Percentiles rank a stretch among this genome's conserved stretches.
Evolutionary conservation across 768 basidiomycete species (phyloP).

Genomic region (Mycena rosella): DNA sequence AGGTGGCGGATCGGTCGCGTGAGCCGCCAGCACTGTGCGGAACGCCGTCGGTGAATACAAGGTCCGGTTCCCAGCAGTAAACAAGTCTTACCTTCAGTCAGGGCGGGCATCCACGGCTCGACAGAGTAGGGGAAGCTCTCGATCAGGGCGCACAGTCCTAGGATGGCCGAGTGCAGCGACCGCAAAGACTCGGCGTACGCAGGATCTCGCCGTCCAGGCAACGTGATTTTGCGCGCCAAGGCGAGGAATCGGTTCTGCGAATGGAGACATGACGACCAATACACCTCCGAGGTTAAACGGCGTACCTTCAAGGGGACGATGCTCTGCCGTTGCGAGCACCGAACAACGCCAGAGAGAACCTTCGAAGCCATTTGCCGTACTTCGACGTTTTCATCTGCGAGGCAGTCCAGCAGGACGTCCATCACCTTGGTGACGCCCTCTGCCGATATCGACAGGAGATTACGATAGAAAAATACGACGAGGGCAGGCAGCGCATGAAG

Average conservation of each 20-base stretch:
- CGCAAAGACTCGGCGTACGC: constrained; percentile 80
- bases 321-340: constrained; percentile 91
- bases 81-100: constrained; percentile 73
- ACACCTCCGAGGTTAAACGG: constrained; percentile 19
- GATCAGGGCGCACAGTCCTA: constrained; percentile 91
- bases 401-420: constrained; percentile 86
- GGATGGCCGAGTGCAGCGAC: constrained; percentile 87
- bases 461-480: constrained; percentile 92
- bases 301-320: constrained; percentile 86
- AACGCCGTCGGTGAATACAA: constrained; percentile 21
- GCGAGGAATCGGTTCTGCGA: constrained; percentile 83
- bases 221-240: constrained; percentile 67
- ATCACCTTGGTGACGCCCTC: constrained; percentile 77
- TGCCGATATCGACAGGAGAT: constrained; percentile 81
- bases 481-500: constrained; percentile 89
- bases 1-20: constrained; percentile 88
- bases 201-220: constrained; percentile 79
- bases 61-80: constrained; percentile 1
- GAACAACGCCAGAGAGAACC: constrained; percentile 86
- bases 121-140: constrained; percentile 96
- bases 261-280: constrained; percentile 19
- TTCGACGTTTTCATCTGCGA: constrained; percentile 92
- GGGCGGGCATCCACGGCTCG: constrained; percentile 89
- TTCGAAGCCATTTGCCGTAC: constrained; percentile 93
- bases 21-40: constrained; percentile 74